Conservation (phyloP, 2,329 filamentous ascomycete species). For the Trichoderma sp. region DNA sequence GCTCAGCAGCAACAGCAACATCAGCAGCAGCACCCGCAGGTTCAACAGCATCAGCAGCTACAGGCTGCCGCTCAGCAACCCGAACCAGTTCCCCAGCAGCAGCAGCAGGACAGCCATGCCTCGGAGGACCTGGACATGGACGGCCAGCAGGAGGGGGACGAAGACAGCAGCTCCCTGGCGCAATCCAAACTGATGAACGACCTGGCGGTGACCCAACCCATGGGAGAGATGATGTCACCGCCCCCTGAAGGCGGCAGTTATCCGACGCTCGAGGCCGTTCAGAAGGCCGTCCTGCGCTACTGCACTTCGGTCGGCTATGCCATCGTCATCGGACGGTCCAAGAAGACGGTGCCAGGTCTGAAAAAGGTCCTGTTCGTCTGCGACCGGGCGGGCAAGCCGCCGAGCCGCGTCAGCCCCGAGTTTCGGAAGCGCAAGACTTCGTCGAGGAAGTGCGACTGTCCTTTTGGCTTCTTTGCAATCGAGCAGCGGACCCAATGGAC, state of each 20-base stretch:
- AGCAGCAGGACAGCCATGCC: slow-evolving; percentile 47
- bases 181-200: slow-evolving; percentile 53
- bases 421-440: slow-evolving; percentile 67
- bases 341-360: slow-evolving; percentile 66
- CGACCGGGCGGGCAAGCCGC: slow-evolving; percentile 65
- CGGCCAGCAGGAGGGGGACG: slow-evolving; percentile 52
- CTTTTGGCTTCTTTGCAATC: slow-evolving; percentile 70
- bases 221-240: slow-evolving; percentile 63
- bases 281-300: slow-evolving; percentile 65
- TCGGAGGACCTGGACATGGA: slow-evolving; percentile 58
- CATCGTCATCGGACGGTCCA: slow-evolving; percentile 68
- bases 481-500: slow-evolving; percentile 69
- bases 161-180: slow-evolving; percentile 48
- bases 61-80: slow-evolving; percentile 39
- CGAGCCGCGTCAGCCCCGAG: slow-evolving; percentile 63
- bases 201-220: slow-evolving; percentile 55
- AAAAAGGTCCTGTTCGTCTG: slow-evolving; percentile 71
- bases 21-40: slow-evolving; percentile 35
- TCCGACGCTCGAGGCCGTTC: slow-evolving; percentile 64
- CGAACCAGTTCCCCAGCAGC: slow-evolving; percentile 44
- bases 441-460: slow-evolving; percentile 69
- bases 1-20: slow-evolving; percentile 34
- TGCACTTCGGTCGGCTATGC: slow-evolving; percentile 69
- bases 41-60: slow-evolving; percentile 35
- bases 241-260: slow-evolving; percentile 67